phyloP scores from a whole-genome alignment of 2,329 filamentous ascomycete genomes.

The Stagonosporopsis rhizophila region DNA sequence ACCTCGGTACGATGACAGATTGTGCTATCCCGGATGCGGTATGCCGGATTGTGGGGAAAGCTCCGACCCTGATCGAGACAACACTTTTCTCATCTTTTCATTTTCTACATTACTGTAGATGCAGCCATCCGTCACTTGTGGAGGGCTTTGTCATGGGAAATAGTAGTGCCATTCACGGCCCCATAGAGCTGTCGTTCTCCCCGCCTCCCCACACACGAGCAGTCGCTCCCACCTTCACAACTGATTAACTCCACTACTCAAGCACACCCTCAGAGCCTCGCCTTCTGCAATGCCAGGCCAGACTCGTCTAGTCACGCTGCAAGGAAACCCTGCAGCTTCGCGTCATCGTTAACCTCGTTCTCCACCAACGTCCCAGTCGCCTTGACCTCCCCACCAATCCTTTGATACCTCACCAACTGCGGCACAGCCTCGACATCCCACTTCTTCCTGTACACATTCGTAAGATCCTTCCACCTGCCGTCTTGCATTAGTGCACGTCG shows the following conservation, averaged over 20 bases:
- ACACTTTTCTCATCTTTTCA: not conserved
- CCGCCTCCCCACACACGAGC: not conserved
- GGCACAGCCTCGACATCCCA: conserved; percentile 13
- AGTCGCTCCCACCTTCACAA: not conserved
- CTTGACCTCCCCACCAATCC: conserved; percentile 3
- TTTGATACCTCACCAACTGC: conserved; percentile 7
- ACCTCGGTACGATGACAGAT: conserved; percentile 8
- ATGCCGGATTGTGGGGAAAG: conserved; percentile 16
- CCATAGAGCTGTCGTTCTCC: not conserved
- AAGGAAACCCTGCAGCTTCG: not conserved
- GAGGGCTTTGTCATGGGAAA: no score
- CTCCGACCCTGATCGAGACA: not conserved
- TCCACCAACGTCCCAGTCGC: conserved; percentile 12
- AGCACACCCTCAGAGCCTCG: not conserved
- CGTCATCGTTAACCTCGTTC: conserved; percentile 5
- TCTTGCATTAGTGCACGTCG: not conserved
- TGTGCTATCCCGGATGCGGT: conserved; percentile 1
- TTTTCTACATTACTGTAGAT: not conserved
- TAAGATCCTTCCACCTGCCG: conserved; percentile 11
- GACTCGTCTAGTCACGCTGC: not conserved
- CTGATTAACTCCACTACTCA: not conserved
- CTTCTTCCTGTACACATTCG: conserved; percentile 12
- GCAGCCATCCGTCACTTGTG: not conserved
- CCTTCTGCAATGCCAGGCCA: not conserved
- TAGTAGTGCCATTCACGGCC: not conserved